Percentiles rank a stretch among this genome's conserved stretches.
These are phyloP conservation scores for Saturnispora gosingensis DNA, from an alignment of 805 yeast genomes.

Conservation along the genomic window DNA sequence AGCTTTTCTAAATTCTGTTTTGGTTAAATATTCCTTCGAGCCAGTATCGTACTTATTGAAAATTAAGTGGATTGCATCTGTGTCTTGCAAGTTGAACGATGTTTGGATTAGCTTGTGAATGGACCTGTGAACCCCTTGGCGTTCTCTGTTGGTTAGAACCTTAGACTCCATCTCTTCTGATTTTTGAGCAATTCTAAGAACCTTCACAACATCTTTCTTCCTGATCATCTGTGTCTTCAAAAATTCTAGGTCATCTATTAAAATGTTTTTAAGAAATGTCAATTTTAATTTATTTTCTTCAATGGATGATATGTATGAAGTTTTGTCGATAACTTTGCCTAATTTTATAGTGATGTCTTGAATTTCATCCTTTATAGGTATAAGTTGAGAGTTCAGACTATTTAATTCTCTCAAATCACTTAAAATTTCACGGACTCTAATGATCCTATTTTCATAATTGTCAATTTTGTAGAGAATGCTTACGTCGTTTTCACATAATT, in stretches of 20 bases:
- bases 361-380: conserved; percentile 10
- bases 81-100: conserved; percentile 6
- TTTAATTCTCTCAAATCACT: conserved; percentile 30
- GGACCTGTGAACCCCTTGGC: not conserved
- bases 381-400: conserved; percentile 21
- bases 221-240: conserved; percentile 2
- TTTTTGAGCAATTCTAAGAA: conserved; percentile 7
- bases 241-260: not conserved
- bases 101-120: conserved; percentile 10
- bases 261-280: conserved; percentile 1
- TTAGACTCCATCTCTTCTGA: not conserved
- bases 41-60: conserved; percentile 33
- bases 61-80: conserved; percentile 24
- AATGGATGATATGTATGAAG: not conserved
- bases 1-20: conserved; percentile 35
- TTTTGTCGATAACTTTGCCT: conserved; percentile 4
- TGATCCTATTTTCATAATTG: conserved; percentile 12
- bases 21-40: conserved; percentile 29
- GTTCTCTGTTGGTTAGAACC: not conserved
- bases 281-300: conserved; percentile 2
- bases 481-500: conserved; percentile 10
- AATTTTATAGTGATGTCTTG: conserved; percentile 15
- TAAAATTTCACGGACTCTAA: conserved; percentile 24
- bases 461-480: conserved; percentile 13
- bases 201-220: conserved; percentile 8